Evolutionary conservation across 345 rosid species (phyloP), one percentile per base, ranked within the genome.

Genomic region (Nasturtium officinale): DNA sequence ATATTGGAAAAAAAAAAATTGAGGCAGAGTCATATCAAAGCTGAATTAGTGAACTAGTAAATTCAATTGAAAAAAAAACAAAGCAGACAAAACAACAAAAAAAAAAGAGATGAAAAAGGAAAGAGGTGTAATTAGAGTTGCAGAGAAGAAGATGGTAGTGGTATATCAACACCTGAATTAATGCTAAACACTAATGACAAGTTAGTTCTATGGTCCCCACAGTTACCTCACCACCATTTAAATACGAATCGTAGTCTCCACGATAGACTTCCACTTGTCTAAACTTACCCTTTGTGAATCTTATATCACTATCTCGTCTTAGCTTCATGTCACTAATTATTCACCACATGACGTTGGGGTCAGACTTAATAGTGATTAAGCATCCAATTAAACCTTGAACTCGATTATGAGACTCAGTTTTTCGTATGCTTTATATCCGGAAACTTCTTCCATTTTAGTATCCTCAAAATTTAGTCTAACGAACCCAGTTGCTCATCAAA

Each of bases 151-250:
- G 51, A 17, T 35, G 30, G 42, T 28, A 59, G 67, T 65, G 58
- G n/a, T n/a, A 29, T 32, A 20, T 40, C 71, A 74, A 48, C 72
- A 74, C 72, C 78, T 74, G 78, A 65, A 58, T 45, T 57, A 74
- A 65, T 74, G 78, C 61, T 47, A 12, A 65, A 74, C 72, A 74
- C 72, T 57, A n/a, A 55, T 46, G 30, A 61, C 71, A 33, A 73
- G 28, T 64, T 47, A 43, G 6, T 64, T 55, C 16, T 33, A 29
- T 45, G 65, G 77, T 64, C 58, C 71, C 71, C n/a, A 55, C 37
- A 11, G 9, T 32, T 23, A 63, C 48, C 20, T 61, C 51, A 50
- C 20, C 61, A 40, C 55, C 63, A 16, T 46, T 47, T 9, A 47
- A 56, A 18, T 55, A n/a, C n/a, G n/a, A n/a, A n/a, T n/a, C n/a